Evolutionary conservation across 2,329 filamentous ascomycete genomes (phyloP).

Genomic region (Fusarium palustre): DNA sequence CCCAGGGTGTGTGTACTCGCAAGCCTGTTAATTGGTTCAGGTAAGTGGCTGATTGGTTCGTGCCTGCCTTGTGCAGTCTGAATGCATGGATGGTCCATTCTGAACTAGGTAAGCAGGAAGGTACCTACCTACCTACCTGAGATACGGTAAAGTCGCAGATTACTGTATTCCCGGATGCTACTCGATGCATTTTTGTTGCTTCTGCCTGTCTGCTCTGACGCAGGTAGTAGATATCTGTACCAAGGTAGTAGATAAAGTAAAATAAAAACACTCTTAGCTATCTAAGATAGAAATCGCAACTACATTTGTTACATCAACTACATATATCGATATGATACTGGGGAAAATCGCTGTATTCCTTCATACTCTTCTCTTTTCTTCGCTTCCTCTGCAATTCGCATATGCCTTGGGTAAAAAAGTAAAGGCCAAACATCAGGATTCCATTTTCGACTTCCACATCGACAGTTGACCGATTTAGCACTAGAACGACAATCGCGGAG

Average conservation of each 20-base stretch:
- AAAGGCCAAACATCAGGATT: not conserved
- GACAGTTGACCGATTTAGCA: not conserved
- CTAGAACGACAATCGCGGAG: not conserved
- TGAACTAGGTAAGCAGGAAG: constrained; percentile 13
- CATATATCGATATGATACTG: not conserved
- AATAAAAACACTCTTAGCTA: not conserved
- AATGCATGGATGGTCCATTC: constrained; percentile 1
- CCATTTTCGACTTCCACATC: not conserved
- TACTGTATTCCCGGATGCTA: constrained; percentile 35
- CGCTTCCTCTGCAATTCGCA: not conserved
- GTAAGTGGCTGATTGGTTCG: constrained; percentile 14
- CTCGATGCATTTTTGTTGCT: not conserved
- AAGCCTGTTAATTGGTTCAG: not conserved
- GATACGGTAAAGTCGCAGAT: not conserved
- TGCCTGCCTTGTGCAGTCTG: constrained; percentile 17
- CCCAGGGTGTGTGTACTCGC: not conserved
- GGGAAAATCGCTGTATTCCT: too few species aligned
- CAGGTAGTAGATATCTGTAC: not conserved
- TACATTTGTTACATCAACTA: not conserved
- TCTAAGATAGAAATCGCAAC: not conserved
- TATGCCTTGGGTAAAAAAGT: not conserved
- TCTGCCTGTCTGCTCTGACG: not conserved
- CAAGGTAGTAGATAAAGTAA: not conserved
- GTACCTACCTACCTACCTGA: not conserved
- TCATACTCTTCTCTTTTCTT: not conserved